Base-by-base conservation (phyloP, 148 eudicot genomes). In the Rhododendron kiyosumense region DNA sequence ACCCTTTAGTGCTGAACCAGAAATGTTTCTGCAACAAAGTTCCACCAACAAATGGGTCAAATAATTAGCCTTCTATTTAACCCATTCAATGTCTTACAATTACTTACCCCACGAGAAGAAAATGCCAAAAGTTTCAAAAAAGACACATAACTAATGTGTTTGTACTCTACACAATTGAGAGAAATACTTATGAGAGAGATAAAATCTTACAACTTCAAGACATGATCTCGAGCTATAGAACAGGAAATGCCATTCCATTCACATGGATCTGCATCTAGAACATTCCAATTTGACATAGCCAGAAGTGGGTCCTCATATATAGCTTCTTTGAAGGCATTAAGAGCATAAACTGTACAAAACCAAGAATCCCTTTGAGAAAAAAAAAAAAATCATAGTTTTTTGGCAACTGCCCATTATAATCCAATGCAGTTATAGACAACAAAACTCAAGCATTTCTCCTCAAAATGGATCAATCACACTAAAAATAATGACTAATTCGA, bases 221-320 rank as follows among this genome's bases (percentile, higher is more conserved):
- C 96, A 87, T 89, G 94, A 86, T 95, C 93, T 83, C 88, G 86
- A 74, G 89, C 89, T 2, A 32, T 10, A 46, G 98, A 90, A 88
- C 99, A 97, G 59, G 84, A 90, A 90, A 97, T 88, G 71, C 98
- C 96, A 85, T 85, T 49, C 98, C 99, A 97, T 69, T 88, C 90
- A 90, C 98, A 97, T 61, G 99, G 98, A 90, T 92, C 92, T 88
- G 92, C 82, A 88, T 95, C 99, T 84, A 95, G 85, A 57, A 88
- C 87, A 87, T 95, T 94, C 98, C 99, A 97, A 91, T 91, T 92
- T 38, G 98, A 91, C 87, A 97, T 90, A 90, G 90, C 94, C 82
- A 94, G 84, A 87, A 85, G 85, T 34, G 98, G 98, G 92, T 97
- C 99, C 85, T 97, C 98, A 88, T 91, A 92, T 87, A 97, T 93